Base-by-base conservation (phyloP, 257 asterid genomes). In the Solanum gandarillasii region DNA sequence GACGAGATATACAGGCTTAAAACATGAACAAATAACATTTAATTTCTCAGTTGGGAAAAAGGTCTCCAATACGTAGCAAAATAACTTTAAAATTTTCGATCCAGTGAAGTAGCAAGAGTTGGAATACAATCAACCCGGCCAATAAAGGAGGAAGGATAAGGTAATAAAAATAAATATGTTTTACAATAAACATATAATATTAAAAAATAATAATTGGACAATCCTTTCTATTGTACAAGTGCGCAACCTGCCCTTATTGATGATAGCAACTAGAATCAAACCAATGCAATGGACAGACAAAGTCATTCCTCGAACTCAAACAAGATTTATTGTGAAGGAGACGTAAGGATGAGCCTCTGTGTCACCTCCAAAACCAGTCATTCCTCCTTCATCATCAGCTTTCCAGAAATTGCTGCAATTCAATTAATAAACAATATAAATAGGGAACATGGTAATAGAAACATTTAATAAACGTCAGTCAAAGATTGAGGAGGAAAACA, bases 261-360 rank as follows among this genome's bases (percentile, higher is more conserved):
- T 84, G 32, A 72, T 23, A 73, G 86, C 90, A 88, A 72, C 71
- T 32, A 85, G 48, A 84, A 90, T 39, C 83, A 90, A 81, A 87
- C 89, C 83, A 62, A 84, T 72, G 83, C 87, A 87, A 84, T 83
- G 90, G 91, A 89, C 87, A 89, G 92, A 88, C 88, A 88, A 29
- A 32, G 74, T 81, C 48, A 74, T 55, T 76, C 62, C 86, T 71
- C 87, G 41, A 34, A 75, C 94, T 93, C 91, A 96, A 87, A 92
- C 87, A 86, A 96, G 98, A 93, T 96, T 97, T 87, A 97, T 91
- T 87, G 99, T 95, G 94, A 96, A 95, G 87, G 96, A 94, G 93
- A 96, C 98, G 11, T 95, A 95, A 86, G 98, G 98, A 91, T 96
- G 94, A 83, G 94, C 87, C 58, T 92, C 99, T 3, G 94, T 91